Evolutionary conservation across 768 basidiomycete species (phyloP).

Genomic region (Rickenella mellea): DNA sequence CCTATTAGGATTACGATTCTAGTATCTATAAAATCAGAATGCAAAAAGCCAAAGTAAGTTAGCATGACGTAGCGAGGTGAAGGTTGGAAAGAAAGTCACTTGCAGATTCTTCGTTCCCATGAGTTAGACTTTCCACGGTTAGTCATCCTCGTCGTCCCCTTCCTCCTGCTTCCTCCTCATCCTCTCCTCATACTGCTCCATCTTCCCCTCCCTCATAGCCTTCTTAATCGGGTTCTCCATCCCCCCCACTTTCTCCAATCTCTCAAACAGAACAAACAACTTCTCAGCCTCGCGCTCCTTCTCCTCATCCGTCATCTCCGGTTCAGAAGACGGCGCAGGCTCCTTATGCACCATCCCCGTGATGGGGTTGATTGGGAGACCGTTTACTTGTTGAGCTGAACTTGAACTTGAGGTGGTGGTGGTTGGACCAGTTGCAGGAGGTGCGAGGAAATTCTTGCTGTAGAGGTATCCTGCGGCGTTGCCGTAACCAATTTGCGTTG

Average conservation of each 20-base stretch:
- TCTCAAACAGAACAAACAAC: slow-evolving; percentile 84
- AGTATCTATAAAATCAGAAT: no score
- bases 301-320: slow-evolving; percentile 88
- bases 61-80: no score
- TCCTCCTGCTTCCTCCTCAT: no score
- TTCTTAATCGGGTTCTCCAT: slow-evolving; percentile 39
- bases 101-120: no score
- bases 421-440: slow-evolving; percentile 31
- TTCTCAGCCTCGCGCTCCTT: slow-evolving; percentile 91
- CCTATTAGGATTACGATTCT: no score
- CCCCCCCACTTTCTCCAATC: slow-evolving; percentile 71
- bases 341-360: slow-evolving; percentile 56
- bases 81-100: no score
- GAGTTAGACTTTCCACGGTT: no score
- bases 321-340: slow-evolving; percentile 24
- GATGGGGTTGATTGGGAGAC: slow-evolving; percentile 66
- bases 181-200: slow-evolving; percentile 9
- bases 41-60: no score
- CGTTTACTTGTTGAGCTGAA: no score
- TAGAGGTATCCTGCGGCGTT: slow-evolving; percentile 93
- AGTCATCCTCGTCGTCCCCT: no score
- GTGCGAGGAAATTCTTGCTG: slow-evolving; percentile 73
- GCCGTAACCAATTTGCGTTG: slow-evolving; percentile 85
- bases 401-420: slow-evolving; percentile 23
- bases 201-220: slow-evolving; percentile 44